These are phyloP conservation scores for Solanum aculeatissimum DNA, from an alignment of 305 asterid genomes.

Conservation along the genomic window DNA sequence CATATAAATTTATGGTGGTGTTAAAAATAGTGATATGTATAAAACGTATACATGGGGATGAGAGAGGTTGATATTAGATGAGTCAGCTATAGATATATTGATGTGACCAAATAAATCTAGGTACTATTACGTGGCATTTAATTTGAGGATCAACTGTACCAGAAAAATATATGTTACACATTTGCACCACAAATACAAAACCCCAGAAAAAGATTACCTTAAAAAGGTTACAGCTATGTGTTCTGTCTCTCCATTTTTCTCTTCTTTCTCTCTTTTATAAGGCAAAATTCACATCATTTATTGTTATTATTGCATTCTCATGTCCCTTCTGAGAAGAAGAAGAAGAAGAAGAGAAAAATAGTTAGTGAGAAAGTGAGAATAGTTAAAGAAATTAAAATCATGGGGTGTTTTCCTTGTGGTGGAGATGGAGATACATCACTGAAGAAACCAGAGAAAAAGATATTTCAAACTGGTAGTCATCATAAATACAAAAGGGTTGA, in stretches of 20 bases:
- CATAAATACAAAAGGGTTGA: not conserved
- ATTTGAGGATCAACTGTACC: not conserved
- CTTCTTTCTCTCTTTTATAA: not conserved
- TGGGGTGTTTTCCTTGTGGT: conserved; percentile 15
- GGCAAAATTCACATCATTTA: not conserved
- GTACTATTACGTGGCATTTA: not conserved
- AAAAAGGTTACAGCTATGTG: not conserved
- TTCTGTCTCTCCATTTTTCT: not conserved
- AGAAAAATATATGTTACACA: not conserved
- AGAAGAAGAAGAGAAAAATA: not conserved
- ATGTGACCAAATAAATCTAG: not conserved
- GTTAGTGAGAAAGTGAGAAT: not conserved
- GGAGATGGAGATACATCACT: conserved; percentile 9
- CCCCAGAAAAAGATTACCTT: not conserved
- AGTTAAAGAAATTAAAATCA: not conserved
- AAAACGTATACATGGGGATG: not conserved
- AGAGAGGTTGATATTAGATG: not conserved
- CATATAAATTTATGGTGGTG: not conserved
- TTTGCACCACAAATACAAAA: not conserved
- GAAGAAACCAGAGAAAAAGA: conserved; percentile 1
- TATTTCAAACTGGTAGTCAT: not conserved
- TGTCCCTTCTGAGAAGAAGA: too few relatives aligned
- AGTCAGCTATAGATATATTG: not conserved
- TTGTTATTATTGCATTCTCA: not conserved
- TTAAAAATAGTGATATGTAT: not conserved